Base-by-base conservation (phyloP, 2,329 filamentous ascomycete species). In the Claviceps fusiformis region DNA sequence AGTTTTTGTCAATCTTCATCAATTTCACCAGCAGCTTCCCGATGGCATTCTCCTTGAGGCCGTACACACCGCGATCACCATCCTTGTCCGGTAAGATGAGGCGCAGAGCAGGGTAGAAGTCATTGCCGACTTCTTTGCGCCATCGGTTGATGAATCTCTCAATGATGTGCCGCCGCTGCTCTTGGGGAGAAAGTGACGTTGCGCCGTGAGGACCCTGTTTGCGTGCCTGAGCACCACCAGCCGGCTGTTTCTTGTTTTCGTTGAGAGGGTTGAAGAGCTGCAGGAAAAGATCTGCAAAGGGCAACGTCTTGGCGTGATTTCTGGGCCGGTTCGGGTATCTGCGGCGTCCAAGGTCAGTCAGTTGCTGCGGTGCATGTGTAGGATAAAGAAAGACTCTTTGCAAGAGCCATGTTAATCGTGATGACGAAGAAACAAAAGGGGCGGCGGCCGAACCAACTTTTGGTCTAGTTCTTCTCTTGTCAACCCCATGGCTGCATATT, bases 41-140 rank as follows among this genome's bases (percentile, higher is more conserved):
- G 57, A 98, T 90, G 5, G 85, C 81, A 66, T 86, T 91, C 73
- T 98, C 93, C 66, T 97, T 97, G 45, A 98, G 75, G 0, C 92
- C 89, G 64, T 97, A 98, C 75, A 95, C 90, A 19, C 87, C 86
- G 50, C 93, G 82, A 64, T 97, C 90, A 44, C 90, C 82, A 65
- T 98, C 93, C 66, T 95, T 95, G 63, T 95, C 89, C 0, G 92
- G 91, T 3, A 96, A 77, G 56, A 97, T 95, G 50, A 98, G 79
- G 24, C 93, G 84, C 68, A 98, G 80, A 1, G 89, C 92, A 0
- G 93, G 93, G 65, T 93, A 97, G 63, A 98, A 88, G 68, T 98
- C 93, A 62, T 89, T 75, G 31, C 93, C 93, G 27, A 96, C 91
- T 58, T 95, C 85, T 55, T 82, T 82, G 44, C 91, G 82, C 93